Evolutionary conservation across 192 early-diverging fungal species (phyloP), one percentile per base, ranked within the genome.

Genomic region (Coemansia pectinata): DNA sequence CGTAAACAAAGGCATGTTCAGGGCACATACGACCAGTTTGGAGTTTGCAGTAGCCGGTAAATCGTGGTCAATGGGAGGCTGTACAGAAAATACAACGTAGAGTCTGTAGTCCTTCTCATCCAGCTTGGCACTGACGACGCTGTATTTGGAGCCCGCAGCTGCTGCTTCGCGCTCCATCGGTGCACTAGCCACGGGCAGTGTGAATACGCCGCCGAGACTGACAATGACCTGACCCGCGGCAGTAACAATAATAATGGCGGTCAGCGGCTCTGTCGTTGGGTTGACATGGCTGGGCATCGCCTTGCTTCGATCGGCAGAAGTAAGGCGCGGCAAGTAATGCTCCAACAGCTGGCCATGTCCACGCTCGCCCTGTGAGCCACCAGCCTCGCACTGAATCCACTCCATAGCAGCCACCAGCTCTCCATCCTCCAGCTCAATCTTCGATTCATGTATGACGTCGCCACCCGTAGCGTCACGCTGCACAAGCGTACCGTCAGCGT

Each of bases 381-480:
- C 7, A 15, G 55, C 15, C 1, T 27, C 25, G 61, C 79, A 75
- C 8, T 52, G 27, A 9, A 76, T 48, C 79, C 79, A 81, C 25
- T 72, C 63, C 79, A 81, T 73, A 4, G 60, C 63, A 2, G 63
- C 67, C 12, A 72, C 73, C 0, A 19, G 50, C 27, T 75, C 67
- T 9, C 41, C 47, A 5, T 45, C 52, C 3, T 15, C 63, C 11
- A 76, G n/a, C 25, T 47, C 70, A 3, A 72, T 66, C 8, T 27
- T 63, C 17, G 74, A 61, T 33, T 81, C 70, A 39, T 81, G 71
- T 7, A 81, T 65, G 15, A 81, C 63, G 11, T 76, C 79, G 47
- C 79, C 79, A 31, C 59, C 67, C 5, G 70, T 38, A 23, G 71
- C 65, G 15, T 81, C 79, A 17, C 79, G 67, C 59, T 81, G 79